These are phyloP conservation scores for Hamiltosporidium tvaerminnensis DNA, from an alignment of 371 early-diverging fungal genomes.

Conservation along the genomic window DNA sequence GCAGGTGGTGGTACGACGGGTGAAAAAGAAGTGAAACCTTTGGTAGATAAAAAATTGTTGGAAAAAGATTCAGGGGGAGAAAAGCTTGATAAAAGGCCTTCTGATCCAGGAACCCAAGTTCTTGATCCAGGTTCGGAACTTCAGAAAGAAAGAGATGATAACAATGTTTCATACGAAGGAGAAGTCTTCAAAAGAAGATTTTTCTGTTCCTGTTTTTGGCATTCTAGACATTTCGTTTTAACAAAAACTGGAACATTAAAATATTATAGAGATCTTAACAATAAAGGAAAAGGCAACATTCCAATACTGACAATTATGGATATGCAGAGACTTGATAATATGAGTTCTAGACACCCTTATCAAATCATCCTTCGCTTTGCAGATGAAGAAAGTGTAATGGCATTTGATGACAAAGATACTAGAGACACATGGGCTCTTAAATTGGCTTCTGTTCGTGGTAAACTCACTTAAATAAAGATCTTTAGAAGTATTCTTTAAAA, in stretches of 20 bases:
- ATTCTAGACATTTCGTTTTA: constrained; percentile 40
- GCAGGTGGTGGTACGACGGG: not conserved
- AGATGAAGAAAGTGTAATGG: constrained; percentile 7
- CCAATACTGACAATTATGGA: not conserved
- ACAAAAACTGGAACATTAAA: constrained; percentile 27
- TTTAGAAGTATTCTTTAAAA: no score
- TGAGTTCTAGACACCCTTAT: constrained; percentile 13
- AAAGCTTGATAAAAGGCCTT: not conserved
- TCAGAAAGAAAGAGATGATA: constrained; percentile 18
- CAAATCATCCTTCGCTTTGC: constrained; percentile 12
- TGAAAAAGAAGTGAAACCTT: not conserved
- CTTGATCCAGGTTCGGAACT: constrained; percentile 20
- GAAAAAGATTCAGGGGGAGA: constrained; percentile 4
- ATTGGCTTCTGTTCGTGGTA: constrained; percentile 3
- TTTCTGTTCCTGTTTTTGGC: constrained; percentile 43
- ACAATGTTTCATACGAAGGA: constrained; percentile 28
- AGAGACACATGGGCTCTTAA: constrained; percentile 36
- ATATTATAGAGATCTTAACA: constrained; percentile 27
- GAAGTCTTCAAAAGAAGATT: constrained; percentile 30
- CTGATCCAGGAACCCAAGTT: not conserved
- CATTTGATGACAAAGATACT: constrained; percentile 24
- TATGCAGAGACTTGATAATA: constrained; percentile 1
- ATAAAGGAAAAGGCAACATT: constrained; percentile 29
- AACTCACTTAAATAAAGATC: not conserved
- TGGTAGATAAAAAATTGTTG: not conserved